Evolutionary conservation across 345 rosid species (phyloP), one percentile per base, ranked within the genome.

Genomic region (Brassica incana): DNA sequence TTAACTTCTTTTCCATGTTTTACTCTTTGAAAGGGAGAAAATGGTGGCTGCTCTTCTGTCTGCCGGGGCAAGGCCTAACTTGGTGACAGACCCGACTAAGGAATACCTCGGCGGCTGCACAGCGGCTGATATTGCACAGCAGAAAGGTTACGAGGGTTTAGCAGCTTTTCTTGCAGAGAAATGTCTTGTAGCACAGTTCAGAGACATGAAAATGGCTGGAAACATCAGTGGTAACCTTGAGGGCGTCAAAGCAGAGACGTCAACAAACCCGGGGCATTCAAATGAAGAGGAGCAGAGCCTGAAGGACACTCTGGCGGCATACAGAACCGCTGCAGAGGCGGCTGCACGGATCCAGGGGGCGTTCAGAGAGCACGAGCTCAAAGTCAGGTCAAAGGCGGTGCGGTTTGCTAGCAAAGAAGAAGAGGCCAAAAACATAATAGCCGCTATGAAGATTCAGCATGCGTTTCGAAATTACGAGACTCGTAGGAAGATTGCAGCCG

Each of bases 401-500:
- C 64, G 81, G 83, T 69, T 15, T 75, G 71, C 80, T 67, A 87
- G 32, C 77, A 83, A 88, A 14, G 97, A 89, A 83, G 90, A 84
- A 15, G 99, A 96, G 58, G 99, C 97, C 18, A 82, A 81, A 61
- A 71, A 18, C 82, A 93, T 96, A 77, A 77, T 96, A 74, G 98
- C 99, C 6, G 99, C 98, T 4, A 77, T 96, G 97, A 93, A 83
- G 88, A 93, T 96, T 88, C 99, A 96, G 80, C 91, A 93, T 70
- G 99, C 99, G 15, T 96, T 84, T 65, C 98, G 97, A 72, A 88
- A 88, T 71, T 85, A 15, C 30, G 98, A 88, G 40, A 66, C 72
- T 1, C 85, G 80, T 67, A 96, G 92, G 83, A 90, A 80, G 83
- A 82, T 96, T 89, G 86, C 88, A 50, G 98, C 99, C 40, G 99